Base-by-base conservation (phyloP, 371 early-diverging fungal species). In the Nosema muscidifuracis region DNA sequence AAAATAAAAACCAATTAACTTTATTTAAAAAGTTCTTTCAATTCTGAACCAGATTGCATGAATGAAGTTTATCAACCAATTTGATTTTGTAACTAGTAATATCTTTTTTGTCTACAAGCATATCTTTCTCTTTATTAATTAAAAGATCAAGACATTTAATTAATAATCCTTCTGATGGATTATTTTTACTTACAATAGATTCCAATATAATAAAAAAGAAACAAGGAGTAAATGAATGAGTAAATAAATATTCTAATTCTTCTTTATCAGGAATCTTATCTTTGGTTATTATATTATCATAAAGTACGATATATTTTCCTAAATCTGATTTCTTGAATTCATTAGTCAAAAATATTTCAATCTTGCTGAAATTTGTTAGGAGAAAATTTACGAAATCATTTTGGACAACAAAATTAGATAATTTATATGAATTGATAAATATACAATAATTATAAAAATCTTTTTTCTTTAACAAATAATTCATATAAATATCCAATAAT, bases 351-450 rank as follows among this genome's bases (percentile, higher is more conserved):
- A 13, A n/a, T 34, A 13, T 34, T 60, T 60, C 34, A 12, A 36
- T 6, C 2, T 60, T 2, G 0, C 24, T 31, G 12, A n/a, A 20
- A 58, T 72, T 72, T 22, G 31, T 12, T 7, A 72, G 26, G 12
- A 72, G 2, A 65, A 50, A 72, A 20, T 36, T 36, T 9, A 72
- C 4, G 16, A 43, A 47, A 3, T 65, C 65, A 28, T 10, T 36
- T 2, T 9, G 13, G 2, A 24, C 20, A 1, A 53, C 33, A 30
- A 53, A 53, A 24, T 40, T 31, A 2, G 2, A 0, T 12, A 72
- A 16, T 24, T 53, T n/a, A 9, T 40, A 0, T 0, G 50, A 36
- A 28, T 34, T 53, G 0, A 72, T 34, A 31, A 64, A 64, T 40
- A 9, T 55, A 20, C 24, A 18, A 7, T 66, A 36, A n/a, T 30